Percentiles rank a stretch among this genome's conserved stretches.
phyloP scores from a whole-genome alignment of 2,329 filamentous ascomycete genomes.

The Capronia americana region DNA sequence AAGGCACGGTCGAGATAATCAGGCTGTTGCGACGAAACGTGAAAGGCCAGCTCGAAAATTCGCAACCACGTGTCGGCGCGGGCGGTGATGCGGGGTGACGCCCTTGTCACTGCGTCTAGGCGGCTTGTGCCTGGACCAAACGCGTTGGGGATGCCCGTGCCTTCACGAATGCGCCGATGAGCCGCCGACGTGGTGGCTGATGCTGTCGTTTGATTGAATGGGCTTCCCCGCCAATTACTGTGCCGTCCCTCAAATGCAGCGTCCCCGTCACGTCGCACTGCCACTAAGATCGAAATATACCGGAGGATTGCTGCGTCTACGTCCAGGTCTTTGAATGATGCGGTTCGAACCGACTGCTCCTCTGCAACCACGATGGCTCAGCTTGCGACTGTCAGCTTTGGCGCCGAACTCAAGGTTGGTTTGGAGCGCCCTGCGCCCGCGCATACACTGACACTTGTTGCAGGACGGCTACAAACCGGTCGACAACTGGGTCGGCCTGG shows the following conservation, averaged over 20 bases:
- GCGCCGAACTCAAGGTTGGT: constrained; percentile 87
- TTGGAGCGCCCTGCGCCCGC: constrained; percentile 35
- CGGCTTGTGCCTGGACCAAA: neutral
- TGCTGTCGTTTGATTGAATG: constrained; percentile 15
- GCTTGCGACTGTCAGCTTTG: constrained; percentile 62
- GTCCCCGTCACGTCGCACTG: constrained; percentile 9
- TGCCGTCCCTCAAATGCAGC: constrained; percentile 13
- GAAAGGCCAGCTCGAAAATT: neutral
- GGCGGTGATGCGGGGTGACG: neutral
- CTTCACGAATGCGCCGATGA: neutral
- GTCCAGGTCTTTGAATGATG: constrained; percentile 25
- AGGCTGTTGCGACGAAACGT: neutral
- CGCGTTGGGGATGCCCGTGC: neutral
- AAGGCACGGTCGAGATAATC: neutral
- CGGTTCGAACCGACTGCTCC: constrained; percentile 9
- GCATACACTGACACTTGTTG: constrained; percentile 31
- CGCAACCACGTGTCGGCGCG: neutral
- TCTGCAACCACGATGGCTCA: constrained; percentile 37
- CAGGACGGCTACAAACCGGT: constrained; percentile 97
- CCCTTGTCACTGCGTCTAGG: neutral
- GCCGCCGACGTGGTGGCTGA: constrained; percentile 7
- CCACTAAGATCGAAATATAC: constrained; percentile 21
- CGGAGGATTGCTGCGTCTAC: constrained; percentile 11
- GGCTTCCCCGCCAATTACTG: constrained; percentile 20
- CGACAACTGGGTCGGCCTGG: constrained; percentile 84